Base-by-base conservation (phyloP, 2,329 filamentous ascomycete species). In the Colletotrichum lindemuthianum region DNA sequence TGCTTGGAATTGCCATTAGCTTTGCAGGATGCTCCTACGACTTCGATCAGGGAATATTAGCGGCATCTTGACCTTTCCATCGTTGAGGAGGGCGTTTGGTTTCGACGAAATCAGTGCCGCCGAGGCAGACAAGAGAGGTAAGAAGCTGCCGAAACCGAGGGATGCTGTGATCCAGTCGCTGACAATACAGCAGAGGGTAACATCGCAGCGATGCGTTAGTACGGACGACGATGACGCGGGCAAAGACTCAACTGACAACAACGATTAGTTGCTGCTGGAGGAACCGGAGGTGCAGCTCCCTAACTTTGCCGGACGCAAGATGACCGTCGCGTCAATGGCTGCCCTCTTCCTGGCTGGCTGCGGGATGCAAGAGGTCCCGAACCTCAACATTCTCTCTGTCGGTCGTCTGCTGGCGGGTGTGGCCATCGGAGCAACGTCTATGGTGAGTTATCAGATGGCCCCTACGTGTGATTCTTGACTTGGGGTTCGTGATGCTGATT, bases 11-110 rank as follows among this genome's bases (percentile, higher is more conserved):
- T 12, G 73, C 75, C 0, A 74, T 77, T 16, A 72, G 75, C 8
- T 75, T 76, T 67, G 77, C 75, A 4, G 77, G 77, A 7, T 78
- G 75, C 43, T 72, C 75, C 6, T 78, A 79, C 67, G 77, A 76
- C 15, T 78, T 78, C 41, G 77, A 79, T 50, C 73, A 75, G 44
- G 76, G 76, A 15, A 78, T 45, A 79, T 79, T 39, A 76, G 76
- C 1, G 77, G 77, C 4, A 74, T 77, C 34, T 58, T 78, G 45
- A 78, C 74, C 1, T 71, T 79, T 6, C 70, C 74, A 1, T 75
- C 74, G 6, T 78, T 79, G 67, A 67, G 71, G 37, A 70, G 69
- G 60, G 73, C 77, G 0, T 78, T 79, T 60, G 77, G 77, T 0
- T 59, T 77, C 13, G 73, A 73, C 45, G 61, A 68, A 8, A 66